Evolutionary conservation across 2,329 filamentous ascomycete species (phyloP).

Genomic region (Dothistroma pini): DNA sequence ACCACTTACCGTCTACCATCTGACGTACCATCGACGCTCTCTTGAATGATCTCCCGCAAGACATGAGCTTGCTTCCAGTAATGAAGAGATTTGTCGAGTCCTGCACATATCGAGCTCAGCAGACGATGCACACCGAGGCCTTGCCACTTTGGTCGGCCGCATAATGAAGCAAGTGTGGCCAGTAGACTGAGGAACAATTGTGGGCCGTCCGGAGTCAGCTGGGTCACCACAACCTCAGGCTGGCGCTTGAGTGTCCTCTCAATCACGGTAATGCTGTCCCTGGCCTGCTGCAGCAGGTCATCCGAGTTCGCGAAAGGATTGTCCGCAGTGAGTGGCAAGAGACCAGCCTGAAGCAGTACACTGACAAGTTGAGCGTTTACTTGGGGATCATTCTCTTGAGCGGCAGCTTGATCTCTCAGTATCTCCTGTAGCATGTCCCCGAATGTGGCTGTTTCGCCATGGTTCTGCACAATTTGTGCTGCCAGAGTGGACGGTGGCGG

Average conservation of each 20-base stretch:
- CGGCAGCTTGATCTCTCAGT: constrained; percentile 43
- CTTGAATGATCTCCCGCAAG: constrained; percentile 38
- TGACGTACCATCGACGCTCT: constrained; percentile 40
- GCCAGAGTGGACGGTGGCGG: constrained; percentile 75
- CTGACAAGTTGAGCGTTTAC: constrained; percentile 84
- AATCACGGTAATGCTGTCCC: constrained; percentile 74
- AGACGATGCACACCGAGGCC: constrained; percentile 40
- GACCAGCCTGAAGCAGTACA: constrained; percentile 73
- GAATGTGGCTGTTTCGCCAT: constrained; percentile 59
- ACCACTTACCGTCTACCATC: constrained; percentile 20
- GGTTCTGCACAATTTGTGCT: constrained; percentile 79
- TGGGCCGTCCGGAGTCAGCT: constrained; percentile 37
- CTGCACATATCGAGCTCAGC: constrained; percentile 36
- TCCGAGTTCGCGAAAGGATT: constrained; percentile 62
- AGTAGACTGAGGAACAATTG: constrained; percentile 55
- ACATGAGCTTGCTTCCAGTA: constrained; percentile 36
- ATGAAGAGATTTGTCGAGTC: constrained; percentile 36
- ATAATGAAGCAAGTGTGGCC: constrained; percentile 50
- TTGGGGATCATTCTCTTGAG: constrained; percentile 61
- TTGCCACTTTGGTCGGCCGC: constrained; percentile 41
- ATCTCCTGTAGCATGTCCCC: constrained; percentile 68
- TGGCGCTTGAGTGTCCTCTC: constrained; percentile 70
- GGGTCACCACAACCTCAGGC: constrained; percentile 59
- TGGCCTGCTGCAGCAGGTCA: constrained; percentile 56
- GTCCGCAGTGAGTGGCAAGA: constrained; percentile 65